phyloP scores from a whole-genome alignment of 257 asterid species.

The Solanum lycopersicoides region DNA sequence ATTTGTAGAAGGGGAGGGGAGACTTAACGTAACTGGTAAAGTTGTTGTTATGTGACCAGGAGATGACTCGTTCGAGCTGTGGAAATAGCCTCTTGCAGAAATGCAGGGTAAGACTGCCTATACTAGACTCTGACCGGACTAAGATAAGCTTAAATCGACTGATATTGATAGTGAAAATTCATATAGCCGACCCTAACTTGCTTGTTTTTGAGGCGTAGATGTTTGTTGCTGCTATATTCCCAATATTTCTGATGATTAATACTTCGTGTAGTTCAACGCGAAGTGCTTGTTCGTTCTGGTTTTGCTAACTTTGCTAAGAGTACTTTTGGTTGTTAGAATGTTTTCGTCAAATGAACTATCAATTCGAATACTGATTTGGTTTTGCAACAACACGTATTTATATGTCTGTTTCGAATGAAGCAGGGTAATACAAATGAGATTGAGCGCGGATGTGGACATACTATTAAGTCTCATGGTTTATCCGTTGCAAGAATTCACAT shows the following conservation, averaged over 20 bases:
- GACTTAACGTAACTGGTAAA: not conserved
- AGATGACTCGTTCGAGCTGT: not conserved
- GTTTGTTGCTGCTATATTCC: not conserved
- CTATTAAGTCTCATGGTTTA: conserved; percentile 65
- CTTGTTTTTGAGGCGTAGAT: not conserved
- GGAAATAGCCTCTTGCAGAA: not conserved
- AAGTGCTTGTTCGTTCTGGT: not conserved
- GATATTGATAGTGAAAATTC: not conserved
- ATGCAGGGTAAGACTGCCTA: not conserved
- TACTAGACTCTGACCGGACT: not conserved
- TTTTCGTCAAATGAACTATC: not conserved
- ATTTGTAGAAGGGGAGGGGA: not conserved
- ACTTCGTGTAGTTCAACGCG: not conserved
- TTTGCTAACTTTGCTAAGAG: not conserved
- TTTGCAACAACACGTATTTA: not conserved
- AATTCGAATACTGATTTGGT: not conserved
- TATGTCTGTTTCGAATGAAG: not conserved
- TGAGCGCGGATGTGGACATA: conserved; percentile 40
- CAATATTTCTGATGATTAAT: not conserved
- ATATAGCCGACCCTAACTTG: not conserved
- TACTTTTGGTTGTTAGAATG: not conserved
- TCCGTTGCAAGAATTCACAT: conserved; percentile 46
- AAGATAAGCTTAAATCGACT: not conserved
- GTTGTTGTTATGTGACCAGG: not conserved
- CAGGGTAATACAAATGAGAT: conserved; percentile 28